These are phyloP conservation scores for Serendipita indica DNA, from an alignment of 768 basidiomycete species.

Conservation along the genomic window DNA sequence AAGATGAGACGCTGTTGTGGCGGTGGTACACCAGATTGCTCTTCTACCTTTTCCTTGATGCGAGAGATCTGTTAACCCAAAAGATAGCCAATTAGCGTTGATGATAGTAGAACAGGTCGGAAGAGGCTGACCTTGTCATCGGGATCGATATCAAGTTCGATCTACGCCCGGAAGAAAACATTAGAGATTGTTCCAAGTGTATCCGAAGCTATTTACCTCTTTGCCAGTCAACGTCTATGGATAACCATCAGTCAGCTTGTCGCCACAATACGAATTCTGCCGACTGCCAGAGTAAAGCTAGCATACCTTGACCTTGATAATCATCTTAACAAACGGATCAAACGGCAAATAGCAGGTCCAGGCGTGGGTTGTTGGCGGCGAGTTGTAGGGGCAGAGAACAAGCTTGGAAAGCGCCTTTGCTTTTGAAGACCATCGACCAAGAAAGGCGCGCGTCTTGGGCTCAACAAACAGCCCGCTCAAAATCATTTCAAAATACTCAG, in stretches of 20 bases:
- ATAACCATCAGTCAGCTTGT: background rate
- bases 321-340: conserved; percentile 31
- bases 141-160: conserved; percentile 88
- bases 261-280: background rate
- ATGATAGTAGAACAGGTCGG: too few relatives aligned
- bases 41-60: conserved; percentile 96
- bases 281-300: conserved; percentile 1
- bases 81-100: background rate
- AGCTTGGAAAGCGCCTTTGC: too few relatives aligned
- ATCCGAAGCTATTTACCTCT: conserved; percentile 42
- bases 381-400: too few relatives aligned
- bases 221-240: conserved; percentile 87
- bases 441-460: conserved; percentile 3
- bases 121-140: conserved; percentile 77
- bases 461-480: background rate
- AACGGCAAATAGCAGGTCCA: background rate
- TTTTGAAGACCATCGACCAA: too few relatives aligned
- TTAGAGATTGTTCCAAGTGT: background rate
- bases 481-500: background rate
- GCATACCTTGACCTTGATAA: conserved; percentile 81
- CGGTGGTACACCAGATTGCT: conserved; percentile 95
- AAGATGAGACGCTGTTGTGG: conserved; percentile 91
- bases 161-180: conserved; percentile 29
- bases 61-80: conserved; percentile 53
- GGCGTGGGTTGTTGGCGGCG: too few relatives aligned